Conservation (phyloP, 352 stramenopile genomes). For the Pythium angustatum region DNA sequence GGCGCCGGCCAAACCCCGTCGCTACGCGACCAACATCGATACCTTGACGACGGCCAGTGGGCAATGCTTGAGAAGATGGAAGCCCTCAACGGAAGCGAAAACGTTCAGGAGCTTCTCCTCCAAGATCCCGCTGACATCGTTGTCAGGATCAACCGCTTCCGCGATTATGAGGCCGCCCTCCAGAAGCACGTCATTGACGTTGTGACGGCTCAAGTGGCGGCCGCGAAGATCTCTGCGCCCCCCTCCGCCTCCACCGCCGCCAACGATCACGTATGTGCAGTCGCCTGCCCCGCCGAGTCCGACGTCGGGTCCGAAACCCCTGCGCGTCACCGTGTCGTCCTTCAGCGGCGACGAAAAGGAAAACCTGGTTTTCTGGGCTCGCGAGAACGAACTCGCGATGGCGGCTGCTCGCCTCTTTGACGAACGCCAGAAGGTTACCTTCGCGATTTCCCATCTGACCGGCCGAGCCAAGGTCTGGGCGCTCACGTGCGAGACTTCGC, state of each 20-base stretch:
- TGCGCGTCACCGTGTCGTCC: not conserved
- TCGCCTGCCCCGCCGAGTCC: not conserved
- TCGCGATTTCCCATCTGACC: slow-evolving; percentile 21
- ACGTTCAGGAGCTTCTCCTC: not conserved
- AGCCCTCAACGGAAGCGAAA: not conserved
- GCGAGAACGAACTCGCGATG: slow-evolving; percentile 26
- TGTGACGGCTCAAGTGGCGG: not conserved
- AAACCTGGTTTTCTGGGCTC: slow-evolving; percentile 22
- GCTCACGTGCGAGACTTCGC: slow-evolving; percentile 10
- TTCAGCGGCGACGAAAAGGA: slow-evolving; percentile 10
- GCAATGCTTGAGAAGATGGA: slow-evolving; percentile 7
- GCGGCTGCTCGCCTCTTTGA: slow-evolving; percentile 3
- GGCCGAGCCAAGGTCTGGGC: slow-evolving; percentile 23
- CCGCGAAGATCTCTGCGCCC: not conserved
- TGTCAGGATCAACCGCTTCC: not conserved
- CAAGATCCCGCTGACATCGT: not conserved
- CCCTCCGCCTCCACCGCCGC: not conserved
- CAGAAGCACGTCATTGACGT: slow-evolving; percentile 2
- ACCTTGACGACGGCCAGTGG: slow-evolving; percentile 13
- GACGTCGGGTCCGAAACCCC: not conserved
- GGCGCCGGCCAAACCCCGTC: not conserved
- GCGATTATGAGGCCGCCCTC: slow-evolving; percentile 6
- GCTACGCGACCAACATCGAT: slow-evolving; percentile 1
- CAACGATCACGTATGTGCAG: slow-evolving; percentile 1
- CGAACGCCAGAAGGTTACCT: slow-evolving; percentile 16